Evolutionary conservation across 73 alveolate species (phyloP).

Genomic region (Uronychia binucleata): DNA sequence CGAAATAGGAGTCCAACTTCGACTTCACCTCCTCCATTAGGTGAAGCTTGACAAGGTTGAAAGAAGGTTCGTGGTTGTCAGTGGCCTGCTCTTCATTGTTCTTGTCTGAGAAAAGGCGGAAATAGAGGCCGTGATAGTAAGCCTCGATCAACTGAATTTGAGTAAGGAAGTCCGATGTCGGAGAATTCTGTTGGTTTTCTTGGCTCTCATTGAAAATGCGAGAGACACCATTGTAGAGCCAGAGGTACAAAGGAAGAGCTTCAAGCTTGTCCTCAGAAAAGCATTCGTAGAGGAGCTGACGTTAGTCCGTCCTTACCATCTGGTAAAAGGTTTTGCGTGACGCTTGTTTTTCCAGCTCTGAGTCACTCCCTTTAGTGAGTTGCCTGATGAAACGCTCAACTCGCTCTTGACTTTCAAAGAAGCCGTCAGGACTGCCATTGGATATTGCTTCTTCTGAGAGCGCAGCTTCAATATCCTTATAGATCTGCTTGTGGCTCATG

Average conservation of each 20-base stretch:
- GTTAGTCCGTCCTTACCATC: neutral
- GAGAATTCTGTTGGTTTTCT: neutral
- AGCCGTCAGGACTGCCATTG: neutral
- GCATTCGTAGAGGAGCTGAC: conserved; percentile 8
- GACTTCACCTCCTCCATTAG: neutral
- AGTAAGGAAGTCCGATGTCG: neutral
- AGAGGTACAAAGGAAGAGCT: conserved; percentile 10
- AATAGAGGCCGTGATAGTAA: conserved; percentile 17
- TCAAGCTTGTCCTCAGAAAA: conserved; percentile 12
- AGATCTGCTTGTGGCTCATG: neutral
- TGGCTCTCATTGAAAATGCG: neutral
- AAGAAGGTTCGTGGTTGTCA: neutral
- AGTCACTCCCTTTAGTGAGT: neutral
- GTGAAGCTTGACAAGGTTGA: neutral
- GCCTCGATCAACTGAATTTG: neutral
- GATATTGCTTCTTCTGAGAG: neutral
- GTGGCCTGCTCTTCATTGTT: neutral
- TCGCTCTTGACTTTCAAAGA: conserved; percentile 17
- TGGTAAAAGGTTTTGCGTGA: conserved; percentile 3
- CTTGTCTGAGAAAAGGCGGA: neutral
- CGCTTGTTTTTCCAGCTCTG: neutral
- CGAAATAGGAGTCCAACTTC: neutral
- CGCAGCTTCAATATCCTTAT: conserved; percentile 17
- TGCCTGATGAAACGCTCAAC: conserved; percentile 6
- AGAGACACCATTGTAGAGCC: conserved; percentile 1